Conservation (phyloP, 495 filamentous ascomycete species). For the Hapsidospora chrysogenum region DNA sequence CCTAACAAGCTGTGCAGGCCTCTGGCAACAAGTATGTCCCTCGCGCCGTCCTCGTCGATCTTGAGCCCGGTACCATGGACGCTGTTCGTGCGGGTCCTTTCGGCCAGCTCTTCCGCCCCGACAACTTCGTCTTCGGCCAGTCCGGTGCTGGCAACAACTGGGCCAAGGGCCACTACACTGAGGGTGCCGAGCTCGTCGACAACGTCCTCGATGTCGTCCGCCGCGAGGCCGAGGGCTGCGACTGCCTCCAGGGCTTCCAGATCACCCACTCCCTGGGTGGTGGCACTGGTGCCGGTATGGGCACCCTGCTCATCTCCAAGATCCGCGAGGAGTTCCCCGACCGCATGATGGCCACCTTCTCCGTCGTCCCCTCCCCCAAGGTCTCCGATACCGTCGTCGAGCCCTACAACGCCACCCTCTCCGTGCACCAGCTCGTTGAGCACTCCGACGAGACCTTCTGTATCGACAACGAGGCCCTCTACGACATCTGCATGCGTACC, state of each 20-base stretch:
- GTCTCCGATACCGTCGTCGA: constrained; percentile 99
- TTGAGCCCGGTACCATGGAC: constrained; percentile 98
- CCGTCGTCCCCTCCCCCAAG: constrained; percentile 98
- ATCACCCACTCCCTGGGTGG: constrained; percentile 99
- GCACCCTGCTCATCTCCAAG: constrained; percentile 99
- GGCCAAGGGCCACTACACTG: constrained; percentile 99
- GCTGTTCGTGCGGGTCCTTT: constrained; percentile 98
- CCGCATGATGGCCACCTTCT: constrained; percentile 99
- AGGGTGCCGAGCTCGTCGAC: constrained; percentile 98
- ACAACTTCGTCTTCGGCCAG: constrained; percentile 99
- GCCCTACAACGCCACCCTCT: constrained; percentile 99
- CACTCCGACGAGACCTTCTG: constrained; percentile 99
- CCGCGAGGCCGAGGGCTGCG: constrained; percentile 95
- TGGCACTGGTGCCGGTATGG: constrained; percentile 99
- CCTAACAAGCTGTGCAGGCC: constrained; percentile 41
- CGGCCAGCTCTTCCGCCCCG: constrained; percentile 97
- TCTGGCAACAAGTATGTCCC: constrained; percentile 97
- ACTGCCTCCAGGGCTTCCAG: constrained; percentile 99
- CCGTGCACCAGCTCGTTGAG: constrained; percentile 98
- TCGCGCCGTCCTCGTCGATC: constrained; percentile 96
- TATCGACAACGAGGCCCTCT: constrained; percentile 99
- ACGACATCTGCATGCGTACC: constrained; percentile 99
- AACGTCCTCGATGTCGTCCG: constrained; percentile 96
- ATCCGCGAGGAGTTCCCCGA: constrained; percentile 99
- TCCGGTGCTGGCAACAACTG: constrained; percentile 99